phyloP scores from a whole-genome alignment of 139 green algal species.

The Coelastrella sp. region DNA sequence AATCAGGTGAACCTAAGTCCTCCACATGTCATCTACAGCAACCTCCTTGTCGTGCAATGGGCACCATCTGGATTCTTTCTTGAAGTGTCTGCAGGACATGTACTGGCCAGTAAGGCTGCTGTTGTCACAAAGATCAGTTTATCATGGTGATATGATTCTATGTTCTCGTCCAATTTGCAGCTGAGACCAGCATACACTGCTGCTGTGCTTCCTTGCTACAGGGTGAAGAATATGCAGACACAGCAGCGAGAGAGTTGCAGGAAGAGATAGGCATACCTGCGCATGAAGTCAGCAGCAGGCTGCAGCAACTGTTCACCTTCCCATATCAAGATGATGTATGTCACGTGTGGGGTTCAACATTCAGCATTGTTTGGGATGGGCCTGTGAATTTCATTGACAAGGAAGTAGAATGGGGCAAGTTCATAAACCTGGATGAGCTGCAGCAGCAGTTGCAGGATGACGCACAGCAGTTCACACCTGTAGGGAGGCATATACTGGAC shows the following conservation, averaged over 20 bases:
- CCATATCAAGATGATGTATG: slow-evolving; percentile 51
- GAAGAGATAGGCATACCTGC: slow-evolving; percentile 51
- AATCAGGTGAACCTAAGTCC: no score
- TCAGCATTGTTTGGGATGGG: slow-evolving; percentile 41
- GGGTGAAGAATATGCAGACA: slow-evolving; percentile 59
- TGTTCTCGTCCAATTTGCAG: slow-evolving; percentile 42
- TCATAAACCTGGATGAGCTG: slow-evolving; percentile 47
- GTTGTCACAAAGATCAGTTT: no score
- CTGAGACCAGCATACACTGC: no score
- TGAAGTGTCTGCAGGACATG: no score
- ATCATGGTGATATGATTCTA: no score
- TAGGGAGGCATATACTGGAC: slow-evolving; percentile 51
- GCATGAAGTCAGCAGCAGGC: not conserved
- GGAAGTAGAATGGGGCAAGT: slow-evolving; percentile 59
- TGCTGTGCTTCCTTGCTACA: no score
- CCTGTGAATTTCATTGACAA: slow-evolving; percentile 37
- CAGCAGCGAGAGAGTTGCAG: slow-evolving; percentile 46
- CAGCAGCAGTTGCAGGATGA: slow-evolving; percentile 34
- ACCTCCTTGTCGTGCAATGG: no score
- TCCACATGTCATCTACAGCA: no score
- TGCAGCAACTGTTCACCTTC: slow-evolving; percentile 56
- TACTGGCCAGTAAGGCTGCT: no score
- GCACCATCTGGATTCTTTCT: no score
- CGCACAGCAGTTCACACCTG: slow-evolving; percentile 47
- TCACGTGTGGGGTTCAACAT: slow-evolving; percentile 55